Evolutionary conservation across 73 alveolate species (phyloP).

Genomic region (Tetrahymena malaccensis): DNA sequence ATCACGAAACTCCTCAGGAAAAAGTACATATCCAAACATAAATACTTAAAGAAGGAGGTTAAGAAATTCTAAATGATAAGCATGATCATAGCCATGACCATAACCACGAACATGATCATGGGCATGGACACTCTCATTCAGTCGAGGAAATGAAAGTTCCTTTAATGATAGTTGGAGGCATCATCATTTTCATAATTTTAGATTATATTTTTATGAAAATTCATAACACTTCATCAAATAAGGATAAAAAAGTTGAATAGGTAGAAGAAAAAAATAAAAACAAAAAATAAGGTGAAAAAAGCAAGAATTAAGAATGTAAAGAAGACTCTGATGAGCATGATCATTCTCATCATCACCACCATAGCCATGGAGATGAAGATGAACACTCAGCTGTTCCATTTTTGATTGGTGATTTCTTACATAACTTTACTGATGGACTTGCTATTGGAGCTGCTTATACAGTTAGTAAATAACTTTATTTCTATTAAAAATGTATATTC

Average conservation of each 20-base stretch:
- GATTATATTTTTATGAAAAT: constrained; percentile 2
- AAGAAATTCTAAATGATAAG: neutral
- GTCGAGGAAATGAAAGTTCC: neutral
- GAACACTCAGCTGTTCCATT: constrained; percentile 53
- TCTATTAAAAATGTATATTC: too few species aligned
- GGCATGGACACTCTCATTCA: neutral
- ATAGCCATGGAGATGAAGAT: constrained; percentile 36
- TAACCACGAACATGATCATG: neutral
- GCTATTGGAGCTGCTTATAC: constrained; percentile 91
- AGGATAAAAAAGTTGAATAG: neutral
- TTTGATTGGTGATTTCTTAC: constrained; percentile 88
- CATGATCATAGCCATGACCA: neutral
- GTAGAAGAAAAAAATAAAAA: neutral
- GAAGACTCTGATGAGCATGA: constrained; percentile 19
- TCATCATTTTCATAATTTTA: neutral
- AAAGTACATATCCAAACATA: neutral
- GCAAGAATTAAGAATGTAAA: constrained; percentile 6
- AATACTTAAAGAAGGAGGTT: neutral
- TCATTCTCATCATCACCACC: constrained; percentile 24
- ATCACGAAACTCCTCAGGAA: neutral
- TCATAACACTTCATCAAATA: neutral
- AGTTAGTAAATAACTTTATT: constrained; percentile 24
- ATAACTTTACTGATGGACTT: constrained; percentile 94
- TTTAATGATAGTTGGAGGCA: constrained; percentile 3
- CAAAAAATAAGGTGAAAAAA: neutral